A percentile compares a stretch with the other conserved stretches of the same genome.
Evolutionary conservation across 176 grass and related monocot genomes (phyloP).

Genomic region (Avena eriantha): DNA sequence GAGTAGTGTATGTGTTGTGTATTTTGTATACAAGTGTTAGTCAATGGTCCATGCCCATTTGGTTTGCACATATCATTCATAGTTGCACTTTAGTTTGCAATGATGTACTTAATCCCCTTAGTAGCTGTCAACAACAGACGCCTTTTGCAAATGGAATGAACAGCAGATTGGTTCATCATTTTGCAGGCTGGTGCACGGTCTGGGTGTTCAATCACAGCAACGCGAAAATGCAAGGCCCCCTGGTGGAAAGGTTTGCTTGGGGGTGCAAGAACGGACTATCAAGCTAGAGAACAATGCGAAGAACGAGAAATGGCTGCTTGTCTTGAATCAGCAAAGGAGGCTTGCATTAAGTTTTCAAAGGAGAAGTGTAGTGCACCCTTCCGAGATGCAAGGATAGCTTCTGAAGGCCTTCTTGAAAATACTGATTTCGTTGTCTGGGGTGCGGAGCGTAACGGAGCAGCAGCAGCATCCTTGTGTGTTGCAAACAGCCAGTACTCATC

Average conservation of each 20-base stretch:
- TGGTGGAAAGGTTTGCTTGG: slow-evolving; percentile 85
- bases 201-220: slow-evolving; percentile 80
- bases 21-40: not conserved
- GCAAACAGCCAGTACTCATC: not conserved
- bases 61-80: not conserved
- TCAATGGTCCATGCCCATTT: not conserved
- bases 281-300: slow-evolving; percentile 19
- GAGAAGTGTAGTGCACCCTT: slow-evolving; percentile 3
- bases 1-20: not conserved
- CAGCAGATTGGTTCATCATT: not conserved
- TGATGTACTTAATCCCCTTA: not conserved
- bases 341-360: slow-evolving; percentile 31
- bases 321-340: slow-evolving; percentile 28
- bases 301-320: slow-evolving; percentile 18
- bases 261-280: slow-evolving; percentile 28
- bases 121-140: not conserved
- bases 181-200: slow-evolving; percentile 68
- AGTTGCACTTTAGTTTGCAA: not conserved
- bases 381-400: slow-evolving; percentile 25
- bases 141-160: not conserved
- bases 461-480: not conserved
- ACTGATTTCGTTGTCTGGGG: slow-evolving; percentile 40
- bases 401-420: slow-evolving; percentile 39
- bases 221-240: slow-evolving; percentile 76
- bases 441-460: not conserved